Evolutionary conservation across 306 rosid genomes (phyloP).

Genomic region (Prunus salicina): DNA sequence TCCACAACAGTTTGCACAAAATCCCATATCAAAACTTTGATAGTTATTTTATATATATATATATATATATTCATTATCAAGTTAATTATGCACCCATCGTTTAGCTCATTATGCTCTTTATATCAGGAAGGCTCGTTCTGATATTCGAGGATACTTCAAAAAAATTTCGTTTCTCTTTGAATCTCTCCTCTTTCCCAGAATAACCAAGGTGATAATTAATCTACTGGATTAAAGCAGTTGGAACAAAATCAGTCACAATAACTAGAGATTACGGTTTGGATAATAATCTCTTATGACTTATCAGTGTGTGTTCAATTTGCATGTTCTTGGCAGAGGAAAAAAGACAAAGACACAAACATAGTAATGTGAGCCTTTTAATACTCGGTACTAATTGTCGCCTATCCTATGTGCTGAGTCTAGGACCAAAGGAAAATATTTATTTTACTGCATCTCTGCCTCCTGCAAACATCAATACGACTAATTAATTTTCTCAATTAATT

Average conservation of each 20-base stretch:
- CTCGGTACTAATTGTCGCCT: not conserved
- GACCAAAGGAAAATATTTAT: not conserved
- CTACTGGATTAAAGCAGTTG: no score
- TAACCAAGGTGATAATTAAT: no score
- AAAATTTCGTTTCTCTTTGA: no score
- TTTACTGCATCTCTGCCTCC: not conserved
- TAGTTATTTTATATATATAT: no score
- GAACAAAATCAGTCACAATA: not conserved
- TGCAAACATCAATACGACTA: not conserved
- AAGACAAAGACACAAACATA: not conserved
- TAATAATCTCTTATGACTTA: not conserved
- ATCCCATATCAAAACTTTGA: no score
- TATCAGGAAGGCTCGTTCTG: no score
- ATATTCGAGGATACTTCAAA: no score
- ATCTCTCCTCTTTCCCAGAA: no score
- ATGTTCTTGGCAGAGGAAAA: not conserved
- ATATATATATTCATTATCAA: no score
- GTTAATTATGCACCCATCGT: no score
- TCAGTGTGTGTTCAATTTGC: not conserved
- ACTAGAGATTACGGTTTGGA: not conserved
- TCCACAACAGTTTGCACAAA: no score
- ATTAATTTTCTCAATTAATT: slow-evolving; percentile 3
- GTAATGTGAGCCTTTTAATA: slow-evolving; percentile 1
- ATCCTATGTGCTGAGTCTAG: not conserved
- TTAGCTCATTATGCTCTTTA: no score